phyloP scores from a whole-genome alignment of 2,329 filamentous ascomycete species.

The Clonostachys rhizophaga region DNA sequence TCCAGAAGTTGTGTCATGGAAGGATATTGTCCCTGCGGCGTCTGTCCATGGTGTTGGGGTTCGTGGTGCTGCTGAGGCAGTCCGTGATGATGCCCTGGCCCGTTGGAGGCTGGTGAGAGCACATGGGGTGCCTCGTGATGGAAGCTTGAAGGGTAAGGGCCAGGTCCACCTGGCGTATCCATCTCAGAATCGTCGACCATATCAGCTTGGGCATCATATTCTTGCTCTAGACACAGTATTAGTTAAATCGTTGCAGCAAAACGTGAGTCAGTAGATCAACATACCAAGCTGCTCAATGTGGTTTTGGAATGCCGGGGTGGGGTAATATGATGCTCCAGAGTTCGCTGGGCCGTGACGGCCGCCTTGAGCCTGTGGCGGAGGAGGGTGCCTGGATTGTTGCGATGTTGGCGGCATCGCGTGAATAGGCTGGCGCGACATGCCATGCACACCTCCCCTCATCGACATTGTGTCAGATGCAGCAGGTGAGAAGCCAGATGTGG shows the following conservation, averaged over 20 bases:
- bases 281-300: conserved; percentile 96
- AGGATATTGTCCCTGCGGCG: conserved; percentile 44
- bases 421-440: conserved; percentile 22
- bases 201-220: conserved; percentile 88
- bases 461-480: conserved; percentile 41
- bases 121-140: conserved; percentile 40
- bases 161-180: conserved; percentile 61
- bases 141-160: conserved; percentile 57
- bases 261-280: conserved; percentile 51
- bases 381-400: conserved; percentile 16
- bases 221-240: conserved; percentile 79
- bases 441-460: conserved; percentile 31
- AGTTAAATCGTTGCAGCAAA: conserved; percentile 62
- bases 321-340: conserved; percentile 61
- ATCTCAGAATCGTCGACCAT: conserved; percentile 81
- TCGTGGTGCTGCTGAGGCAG: conserved; percentile 26
- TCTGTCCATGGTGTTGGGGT: conserved; percentile 25
- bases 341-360: conserved; percentile 28
- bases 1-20: conserved; percentile 64
- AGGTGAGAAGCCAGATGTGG: conserved; percentile 33
- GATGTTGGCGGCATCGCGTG: conserved; percentile 13
- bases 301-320: conserved; percentile 78
- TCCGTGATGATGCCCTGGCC: conserved; percentile 22
- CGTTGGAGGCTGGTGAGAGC: conserved; percentile 33
- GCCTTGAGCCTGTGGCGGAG: conserved; percentile 10